A percentile compares a stretch with the other conserved stretches of the same genome.
These are phyloP conservation scores for Cornus florida DNA, from an alignment of 148 eudicot species.

Conservation along the genomic window DNA sequence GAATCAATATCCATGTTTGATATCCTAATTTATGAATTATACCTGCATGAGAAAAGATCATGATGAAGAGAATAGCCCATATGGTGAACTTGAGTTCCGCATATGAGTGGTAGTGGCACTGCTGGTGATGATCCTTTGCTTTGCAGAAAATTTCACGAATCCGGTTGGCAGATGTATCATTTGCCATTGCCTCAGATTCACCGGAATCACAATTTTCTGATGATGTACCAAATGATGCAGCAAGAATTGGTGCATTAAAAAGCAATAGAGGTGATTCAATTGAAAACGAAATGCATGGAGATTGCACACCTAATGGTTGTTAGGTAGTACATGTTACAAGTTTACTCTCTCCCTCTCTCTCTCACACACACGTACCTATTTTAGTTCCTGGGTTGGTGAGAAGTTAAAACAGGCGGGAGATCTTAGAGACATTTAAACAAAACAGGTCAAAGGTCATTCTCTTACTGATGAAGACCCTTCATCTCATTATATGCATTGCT, in stretches of 20 bases:
- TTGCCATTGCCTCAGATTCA: background rate
- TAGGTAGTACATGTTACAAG: background rate
- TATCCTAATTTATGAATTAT: background rate
- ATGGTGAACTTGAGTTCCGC: conserved; percentile 10
- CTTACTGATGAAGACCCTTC: conserved; percentile 4
- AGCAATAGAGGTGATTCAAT: background rate
- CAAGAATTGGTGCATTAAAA: conserved; percentile 9
- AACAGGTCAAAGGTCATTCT: conserved; percentile 15
- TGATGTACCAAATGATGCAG: conserved; percentile 4
- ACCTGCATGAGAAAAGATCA: conserved; percentile 20
- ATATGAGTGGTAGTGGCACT: background rate
- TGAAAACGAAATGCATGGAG: conserved; percentile 11
- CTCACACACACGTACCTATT: background rate
- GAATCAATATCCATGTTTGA: background rate
- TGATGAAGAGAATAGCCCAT: conserved; percentile 9
- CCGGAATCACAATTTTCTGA: conserved; percentile 1
- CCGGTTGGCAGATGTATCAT: conserved; percentile 1
- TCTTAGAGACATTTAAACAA: conserved; percentile 9
- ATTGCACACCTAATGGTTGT: conserved; percentile 25
- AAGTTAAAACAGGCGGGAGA: conserved; percentile 7
- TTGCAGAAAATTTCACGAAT: background rate
- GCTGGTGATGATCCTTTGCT: background rate
- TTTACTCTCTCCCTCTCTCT: background rate
- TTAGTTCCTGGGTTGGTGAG: background rate
- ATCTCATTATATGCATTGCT: conserved; percentile 4